phyloP scores from a whole-genome alignment of 2,329 filamentous ascomycete genomes.

The Tolypocladium ophioglossoides region DNA sequence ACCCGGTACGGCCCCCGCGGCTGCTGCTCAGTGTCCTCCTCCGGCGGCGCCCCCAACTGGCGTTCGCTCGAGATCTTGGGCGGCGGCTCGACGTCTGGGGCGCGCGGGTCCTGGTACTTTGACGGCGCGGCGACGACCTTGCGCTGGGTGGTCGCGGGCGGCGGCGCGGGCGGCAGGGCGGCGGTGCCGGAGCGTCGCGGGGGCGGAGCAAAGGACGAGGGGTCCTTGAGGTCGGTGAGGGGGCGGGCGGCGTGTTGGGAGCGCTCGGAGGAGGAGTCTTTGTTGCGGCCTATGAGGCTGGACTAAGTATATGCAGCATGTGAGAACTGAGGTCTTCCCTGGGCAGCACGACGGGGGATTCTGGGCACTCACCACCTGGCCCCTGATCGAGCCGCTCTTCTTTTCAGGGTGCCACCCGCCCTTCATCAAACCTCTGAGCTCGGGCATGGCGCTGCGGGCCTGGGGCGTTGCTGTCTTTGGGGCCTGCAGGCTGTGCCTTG shows the following conservation, averaged over 20 bases:
- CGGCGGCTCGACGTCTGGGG: slow-evolving; percentile 7
- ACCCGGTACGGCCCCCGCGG: slow-evolving; percentile 56
- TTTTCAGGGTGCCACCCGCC: slow-evolving; percentile 44
- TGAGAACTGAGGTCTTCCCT: background rate
- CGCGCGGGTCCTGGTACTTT: slow-evolving; percentile 21
- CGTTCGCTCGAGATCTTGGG: slow-evolving; percentile 3
- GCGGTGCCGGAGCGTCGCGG: slow-evolving; percentile 48
- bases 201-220: slow-evolving; percentile 67
- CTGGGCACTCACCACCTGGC: slow-evolving; percentile 28
- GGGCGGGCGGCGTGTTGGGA: slow-evolving; percentile 41
- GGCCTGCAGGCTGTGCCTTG: background rate
- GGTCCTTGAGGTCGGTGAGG: slow-evolving; percentile 62
- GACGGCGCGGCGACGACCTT: slow-evolving; percentile 20
- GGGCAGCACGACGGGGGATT: background rate
- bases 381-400: slow-evolving; percentile 20
- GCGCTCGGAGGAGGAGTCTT: slow-evolving; percentile 15
- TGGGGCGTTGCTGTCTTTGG: background rate
- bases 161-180: slow-evolving; percentile 16
- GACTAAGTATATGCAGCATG: slow-evolving; percentile 22
- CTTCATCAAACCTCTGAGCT: slow-evolving; percentile 37
- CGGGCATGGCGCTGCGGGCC: slow-evolving; percentile 24
- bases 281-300: slow-evolving; percentile 32
- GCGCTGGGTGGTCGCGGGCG: slow-evolving; percentile 10
- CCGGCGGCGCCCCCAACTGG: background rate
- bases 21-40: slow-evolving; percentile 21